Base-by-base conservation (phyloP, 1,284 basidiomycete species). In the Inonotus hispidus region DNA sequence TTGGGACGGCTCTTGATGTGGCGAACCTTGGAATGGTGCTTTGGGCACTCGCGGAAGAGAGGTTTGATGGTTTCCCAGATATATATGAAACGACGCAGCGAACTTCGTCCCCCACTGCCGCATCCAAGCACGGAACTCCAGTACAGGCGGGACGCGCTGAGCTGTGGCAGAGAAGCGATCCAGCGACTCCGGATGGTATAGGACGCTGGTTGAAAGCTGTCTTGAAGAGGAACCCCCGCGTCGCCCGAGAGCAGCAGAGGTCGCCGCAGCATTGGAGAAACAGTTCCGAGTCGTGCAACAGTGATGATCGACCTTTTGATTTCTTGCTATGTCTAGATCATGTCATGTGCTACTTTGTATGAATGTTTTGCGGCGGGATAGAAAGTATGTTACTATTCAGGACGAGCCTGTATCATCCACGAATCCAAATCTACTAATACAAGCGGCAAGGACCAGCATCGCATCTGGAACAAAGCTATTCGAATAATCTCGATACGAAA, bases 11-110 rank as follows among this genome's bases (percentile, higher is more conserved):
- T 1, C 38, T 59, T 25, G 58, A 59, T 25, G 49, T 59, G 3
- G 58, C 58, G n/a, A 59, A 59, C 25, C 35, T 59, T 16, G 58
- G 58, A 10, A 59, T 59, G 58, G 50, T 53, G 4, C 58, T 59
- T 29, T 59, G 58, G 58, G 58, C 58, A 2, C 58, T 59, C 35
- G 58, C 58, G 19, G 58, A 59, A 53, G 58, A 59, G 38, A 43
- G 29, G 1, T 59, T 59, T 14, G 39, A 52, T 41, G 37, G 58
- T 3, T 59, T 59, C 25, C 54, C 54, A 1, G 54, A 43, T 13
- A 56, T 46, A 25, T 56, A 35, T 35, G 13, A 27, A 5, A 14
- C 5, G 14, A 27, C 16, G 2, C 8, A 27, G 8, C 50, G 50
- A 11, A 16, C 27, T 10, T 32, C 27, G 19, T 23, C 50, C 1